Conservation (phyloP, 148 eudicot species). For the Drosera capensis region DNA sequence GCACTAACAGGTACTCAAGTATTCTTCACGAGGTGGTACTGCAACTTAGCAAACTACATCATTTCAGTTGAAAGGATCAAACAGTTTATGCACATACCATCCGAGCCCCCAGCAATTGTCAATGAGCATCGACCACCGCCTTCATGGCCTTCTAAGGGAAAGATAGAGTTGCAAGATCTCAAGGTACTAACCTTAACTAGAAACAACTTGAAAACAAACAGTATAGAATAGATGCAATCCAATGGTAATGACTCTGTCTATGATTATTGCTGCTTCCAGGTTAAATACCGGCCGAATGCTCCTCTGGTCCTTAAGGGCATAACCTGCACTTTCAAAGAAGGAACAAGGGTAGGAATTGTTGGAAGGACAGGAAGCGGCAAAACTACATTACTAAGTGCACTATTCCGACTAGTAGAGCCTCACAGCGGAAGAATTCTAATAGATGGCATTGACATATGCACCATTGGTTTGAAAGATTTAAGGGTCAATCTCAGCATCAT, state of each 20-base stretch:
- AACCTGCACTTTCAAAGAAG: constrained; percentile 43
- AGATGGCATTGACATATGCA: constrained; percentile 42
- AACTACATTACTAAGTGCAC: constrained; percentile 52
- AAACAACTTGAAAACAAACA: too few species aligned
- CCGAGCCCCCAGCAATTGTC: constrained; percentile 39
- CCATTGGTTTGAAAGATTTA: constrained; percentile 45
- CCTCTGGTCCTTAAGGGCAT: constrained; percentile 62
- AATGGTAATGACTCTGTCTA: constrained; percentile 15
- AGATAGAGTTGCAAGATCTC: constrained; percentile 30
- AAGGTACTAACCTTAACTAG: constrained; percentile 20
- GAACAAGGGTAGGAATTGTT: constrained; percentile 42
- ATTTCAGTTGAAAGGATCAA: constrained; percentile 61
- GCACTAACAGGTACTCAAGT: constrained; percentile 33
- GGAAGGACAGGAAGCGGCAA: constrained; percentile 72
- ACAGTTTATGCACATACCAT: constrained; percentile 56
- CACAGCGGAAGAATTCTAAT: constrained; percentile 31
- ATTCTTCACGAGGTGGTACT: constrained; percentile 37
- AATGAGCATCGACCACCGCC: constrained; percentile 30
- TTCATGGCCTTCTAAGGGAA: constrained; percentile 49
- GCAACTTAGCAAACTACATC: constrained; percentile 42
- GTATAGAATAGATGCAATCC: too few species aligned
- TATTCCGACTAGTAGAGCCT: constrained; percentile 54
- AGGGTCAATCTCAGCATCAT: constrained; percentile 44
- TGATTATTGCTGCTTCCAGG: constrained; percentile 16
- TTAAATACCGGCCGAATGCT: constrained; percentile 40